Evolutionary conservation across 2,329 filamentous ascomycete genomes (phyloP).

Genomic region (Elsinoe ampelina): DNA sequence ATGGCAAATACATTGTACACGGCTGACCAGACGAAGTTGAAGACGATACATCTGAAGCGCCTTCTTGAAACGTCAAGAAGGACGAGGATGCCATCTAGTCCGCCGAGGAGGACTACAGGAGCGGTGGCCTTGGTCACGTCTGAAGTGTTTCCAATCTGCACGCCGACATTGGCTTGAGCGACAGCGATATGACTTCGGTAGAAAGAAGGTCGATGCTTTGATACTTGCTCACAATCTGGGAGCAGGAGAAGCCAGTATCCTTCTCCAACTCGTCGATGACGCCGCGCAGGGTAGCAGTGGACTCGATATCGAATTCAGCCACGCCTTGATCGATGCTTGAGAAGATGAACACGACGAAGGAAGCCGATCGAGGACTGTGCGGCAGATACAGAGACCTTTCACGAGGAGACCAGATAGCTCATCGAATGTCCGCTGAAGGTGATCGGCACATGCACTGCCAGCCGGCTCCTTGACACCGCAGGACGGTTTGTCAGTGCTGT

Average conservation of each 20-base stretch:
- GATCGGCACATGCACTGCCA: background rate
- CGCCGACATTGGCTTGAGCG: slow-evolving; percentile 59
- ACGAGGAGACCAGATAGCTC: background rate
- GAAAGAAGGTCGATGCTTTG: background rate
- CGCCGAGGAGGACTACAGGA: slow-evolving; percentile 51
- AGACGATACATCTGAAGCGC: slow-evolving; percentile 35
- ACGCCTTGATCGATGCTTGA: slow-evolving; percentile 22
- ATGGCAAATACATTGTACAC: slow-evolving; percentile 63
- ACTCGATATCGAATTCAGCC: slow-evolving; percentile 56
- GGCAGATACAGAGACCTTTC: background rate
- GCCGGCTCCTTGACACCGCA: background rate
- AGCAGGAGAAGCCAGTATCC: slow-evolving; percentile 50
- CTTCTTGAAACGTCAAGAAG: slow-evolving; percentile 46
- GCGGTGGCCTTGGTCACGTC: slow-evolving; percentile 60
- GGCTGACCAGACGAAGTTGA: slow-evolving; percentile 64
- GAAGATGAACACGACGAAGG: background rate
- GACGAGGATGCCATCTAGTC: slow-evolving; percentile 42
- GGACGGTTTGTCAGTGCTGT: background rate
- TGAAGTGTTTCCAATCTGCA: slow-evolving; percentile 55
- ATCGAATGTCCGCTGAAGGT: background rate
- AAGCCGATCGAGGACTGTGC: background rate
- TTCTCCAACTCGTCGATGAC: slow-evolving; percentile 44
- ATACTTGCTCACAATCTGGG: background rate
- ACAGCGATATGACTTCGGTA: slow-evolving; percentile 39
- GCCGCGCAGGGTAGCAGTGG: slow-evolving; percentile 23